Evolutionary conservation across 2,329 filamentous ascomycete genomes (phyloP), one percentile per base, ranked within the genome.

Genomic region (Trichoderma afroharzianum): DNA sequence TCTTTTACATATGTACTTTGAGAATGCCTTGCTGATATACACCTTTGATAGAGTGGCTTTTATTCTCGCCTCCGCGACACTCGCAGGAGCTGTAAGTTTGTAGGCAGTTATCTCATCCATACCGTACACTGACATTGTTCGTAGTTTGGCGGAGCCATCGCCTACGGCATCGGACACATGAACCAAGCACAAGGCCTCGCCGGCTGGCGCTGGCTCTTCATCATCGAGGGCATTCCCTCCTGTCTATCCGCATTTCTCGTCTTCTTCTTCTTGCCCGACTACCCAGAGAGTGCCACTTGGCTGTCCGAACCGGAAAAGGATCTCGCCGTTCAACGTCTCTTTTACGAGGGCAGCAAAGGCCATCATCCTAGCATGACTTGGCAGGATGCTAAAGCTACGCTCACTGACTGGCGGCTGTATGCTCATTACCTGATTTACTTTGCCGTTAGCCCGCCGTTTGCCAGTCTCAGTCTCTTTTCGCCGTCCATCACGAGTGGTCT

Each of bases 101-200:
- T 9, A 3, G 6, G n/a, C 2, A 36, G 15, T 24, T 18, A 5
- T 15, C 3, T 33, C 28, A 43, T 8, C 4, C 14, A 11, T 58
- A n/a, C 21, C 12, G 7, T 36, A 12, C 39, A 67, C 61, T 47
- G 8, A 62, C 14, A 30, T 21, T 59, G 66, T 39, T 30, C 11
- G 4, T 33, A 80, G 78, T 93, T 90, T 74, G 91, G 92, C 9
- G 92, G 92, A 3, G 85, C 93, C 1, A 87, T 94, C 9, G 92
- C 92, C 0, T 93, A 91, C 73, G 91, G 85, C 1, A 91, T 94
- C 72, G 90, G 90, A 0, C 89, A 91, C 76, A 92, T 94, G 88
- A 89, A 93, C 74, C 86, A 87, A 7, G 79, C 87, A 1, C 80
- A 82, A 0, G 91, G 91, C 2, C 83, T 90, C 26, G 83, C 86